phyloP scores from a whole-genome alignment of 805 yeast genomes.

The Jamesozyma spencerorum region DNA sequence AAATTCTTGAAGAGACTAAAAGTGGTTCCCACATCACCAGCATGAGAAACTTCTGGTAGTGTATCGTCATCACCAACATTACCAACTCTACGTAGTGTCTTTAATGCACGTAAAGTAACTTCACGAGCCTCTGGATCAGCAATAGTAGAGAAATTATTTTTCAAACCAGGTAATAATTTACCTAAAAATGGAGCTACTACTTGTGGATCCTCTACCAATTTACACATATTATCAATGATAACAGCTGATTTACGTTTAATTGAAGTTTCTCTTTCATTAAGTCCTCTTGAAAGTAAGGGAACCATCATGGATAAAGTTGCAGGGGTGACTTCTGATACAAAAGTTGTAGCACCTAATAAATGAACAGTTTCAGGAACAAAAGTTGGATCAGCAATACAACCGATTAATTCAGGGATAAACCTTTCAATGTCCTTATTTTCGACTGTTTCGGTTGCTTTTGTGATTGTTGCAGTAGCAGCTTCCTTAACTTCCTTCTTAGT shows the following conservation, averaged over 20 bases:
- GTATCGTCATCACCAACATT: constrained; percentile 78
- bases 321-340: constrained; percentile 97
- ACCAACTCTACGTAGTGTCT: constrained; percentile 96
- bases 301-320: constrained; percentile 98
- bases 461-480: constrained; percentile 89
- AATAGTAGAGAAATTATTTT: constrained; percentile 83
- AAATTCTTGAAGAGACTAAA: constrained; percentile 66
- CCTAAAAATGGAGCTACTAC: constrained; percentile 97
- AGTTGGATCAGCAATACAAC: constrained; percentile 90
- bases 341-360: constrained; percentile 96
- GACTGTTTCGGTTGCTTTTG: constrained; percentile 90
- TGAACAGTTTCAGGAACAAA: constrained; percentile 98
- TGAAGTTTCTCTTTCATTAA: constrained; percentile 96
- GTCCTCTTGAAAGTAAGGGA: constrained; percentile 95
- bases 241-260: constrained; percentile 99
- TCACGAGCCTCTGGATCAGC: constrained; percentile 99
- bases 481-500: constrained; percentile 94
- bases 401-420: constrained; percentile 93
- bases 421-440: constrained; percentile 98
- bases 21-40: constrained; percentile 89
- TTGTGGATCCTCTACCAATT: constrained; percentile 98
- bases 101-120: constrained; percentile 90
- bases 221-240: constrained; percentile 99
- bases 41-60: constrained; percentile 93
- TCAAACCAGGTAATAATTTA: constrained; percentile 88